A percentile compares a stretch with the other conserved stretches of the same genome.
phyloP scores from a whole-genome alignment of 495 filamentous ascomycete genomes.

The Cryomyces minteri region DNA sequence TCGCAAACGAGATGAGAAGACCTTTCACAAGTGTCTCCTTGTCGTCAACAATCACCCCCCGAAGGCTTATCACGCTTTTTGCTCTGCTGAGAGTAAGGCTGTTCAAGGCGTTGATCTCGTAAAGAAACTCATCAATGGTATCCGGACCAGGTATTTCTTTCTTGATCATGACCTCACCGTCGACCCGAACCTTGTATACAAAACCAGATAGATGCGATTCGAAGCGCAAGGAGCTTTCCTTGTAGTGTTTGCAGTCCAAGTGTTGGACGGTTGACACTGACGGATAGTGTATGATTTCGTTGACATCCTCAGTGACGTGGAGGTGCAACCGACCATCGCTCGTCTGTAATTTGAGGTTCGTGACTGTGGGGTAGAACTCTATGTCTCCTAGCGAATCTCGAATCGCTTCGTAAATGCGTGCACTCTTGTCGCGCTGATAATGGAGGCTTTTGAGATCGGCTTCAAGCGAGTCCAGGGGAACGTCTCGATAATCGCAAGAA shows the following conservation, averaged over 20 bases:
- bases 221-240: slow-evolving; percentile 61
- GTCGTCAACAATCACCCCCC: slow-evolving; percentile 79
- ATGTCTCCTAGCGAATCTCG: slow-evolving; percentile 81
- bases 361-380: slow-evolving; percentile 88
- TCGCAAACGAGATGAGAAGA: slow-evolving; percentile 74
- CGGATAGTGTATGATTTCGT: slow-evolving; percentile 87
- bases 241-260: slow-evolving; percentile 45
- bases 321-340: slow-evolving; percentile 81
- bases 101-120: slow-evolving; percentile 90
- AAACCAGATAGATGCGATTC: slow-evolving; percentile 90
- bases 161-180: slow-evolving; percentile 63
- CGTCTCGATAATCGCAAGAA: slow-evolving; percentile 81
- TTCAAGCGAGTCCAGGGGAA: slow-evolving; percentile 68
- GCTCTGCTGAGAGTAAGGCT: slow-evolving; percentile 40
- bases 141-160: slow-evolving; percentile 97
- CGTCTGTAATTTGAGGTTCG: slow-evolving; percentile 88
- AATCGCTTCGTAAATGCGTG: slow-evolving; percentile 91
- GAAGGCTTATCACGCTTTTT: slow-evolving; percentile 67
- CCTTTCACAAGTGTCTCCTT: slow-evolving; percentile 60
- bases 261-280: slow-evolving; percentile 57
- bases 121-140: slow-evolving; percentile 90
- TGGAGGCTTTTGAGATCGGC: slow-evolving; percentile 55
- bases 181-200: slow-evolving; percentile 77
- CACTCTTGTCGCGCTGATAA: slow-evolving; percentile 84
- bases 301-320: slow-evolving; percentile 93